Conservation (phyloP, 371 early-diverging fungal species). For the Racocetra persica region DNA sequence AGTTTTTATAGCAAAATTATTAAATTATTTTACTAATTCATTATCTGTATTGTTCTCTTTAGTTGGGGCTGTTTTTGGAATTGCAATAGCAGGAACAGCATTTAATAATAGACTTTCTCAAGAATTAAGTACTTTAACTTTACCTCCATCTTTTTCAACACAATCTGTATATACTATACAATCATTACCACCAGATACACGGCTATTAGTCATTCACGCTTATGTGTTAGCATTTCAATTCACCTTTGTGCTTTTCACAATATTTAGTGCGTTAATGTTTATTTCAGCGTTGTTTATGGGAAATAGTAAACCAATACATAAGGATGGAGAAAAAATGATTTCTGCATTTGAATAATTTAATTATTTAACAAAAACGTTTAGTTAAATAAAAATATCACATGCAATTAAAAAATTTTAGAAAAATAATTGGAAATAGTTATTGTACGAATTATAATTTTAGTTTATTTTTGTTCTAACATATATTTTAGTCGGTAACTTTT, state of each 20-base stretch:
- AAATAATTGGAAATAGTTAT: no score
- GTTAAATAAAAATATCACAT: no score
- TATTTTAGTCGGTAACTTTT: no score
- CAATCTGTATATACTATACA: not conserved
- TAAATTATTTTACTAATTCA: constrained; percentile 48
- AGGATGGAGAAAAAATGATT: not conserved
- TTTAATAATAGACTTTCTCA: constrained; percentile 19
- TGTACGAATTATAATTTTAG: no score
- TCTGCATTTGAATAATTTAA: no score
- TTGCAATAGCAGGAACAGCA: constrained; percentile 28
- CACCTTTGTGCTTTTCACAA: not conserved
- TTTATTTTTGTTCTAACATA: no score
- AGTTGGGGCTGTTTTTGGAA: constrained; percentile 37
- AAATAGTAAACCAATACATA: not conserved
- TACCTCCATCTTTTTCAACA: not conserved
- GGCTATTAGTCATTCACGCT: not conserved
- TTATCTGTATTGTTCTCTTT: not conserved
- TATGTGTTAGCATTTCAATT: constrained; percentile 9
- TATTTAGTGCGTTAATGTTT: not conserved
- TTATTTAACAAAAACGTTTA: no score
- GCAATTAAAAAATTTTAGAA: no score
- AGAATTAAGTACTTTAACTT: not conserved
- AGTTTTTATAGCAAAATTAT: no score
- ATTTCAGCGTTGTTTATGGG: not conserved
- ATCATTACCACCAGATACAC: not conserved